These are phyloP conservation scores for Recurvomyces mirabilis DNA, from an alignment of 495 filamentous ascomycete genomes.

Conservation along the genomic window DNA sequence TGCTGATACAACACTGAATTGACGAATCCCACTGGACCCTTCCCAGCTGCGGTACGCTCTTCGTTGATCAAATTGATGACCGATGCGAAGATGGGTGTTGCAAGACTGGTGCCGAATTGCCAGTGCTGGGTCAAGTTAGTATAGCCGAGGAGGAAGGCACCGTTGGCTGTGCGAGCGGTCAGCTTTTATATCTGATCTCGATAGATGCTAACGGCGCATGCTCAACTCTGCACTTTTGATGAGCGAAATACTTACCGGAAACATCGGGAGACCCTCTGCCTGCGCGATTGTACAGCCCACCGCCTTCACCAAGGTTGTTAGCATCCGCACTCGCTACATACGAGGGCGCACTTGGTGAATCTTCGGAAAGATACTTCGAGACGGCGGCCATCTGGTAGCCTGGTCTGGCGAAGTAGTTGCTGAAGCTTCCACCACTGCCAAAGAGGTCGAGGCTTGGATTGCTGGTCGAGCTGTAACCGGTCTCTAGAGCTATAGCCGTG, in stretches of 20 bases:
- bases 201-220: too few relatives aligned
- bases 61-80: constrained; percentile 16
- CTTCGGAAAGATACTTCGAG: not conserved
- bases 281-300: constrained; percentile 33
- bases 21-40: constrained; percentile 13
- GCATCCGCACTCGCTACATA: constrained; percentile 5
- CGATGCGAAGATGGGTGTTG: constrained; percentile 11
- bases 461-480: not conserved
- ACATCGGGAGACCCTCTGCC: not conserved
- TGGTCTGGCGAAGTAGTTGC: constrained; percentile 10
- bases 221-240: too few relatives aligned
- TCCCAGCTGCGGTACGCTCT: constrained; percentile 4
- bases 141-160: constrained; percentile 37
- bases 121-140: not conserved
- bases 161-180: constrained; percentile 37
- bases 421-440: constrained; percentile 14
- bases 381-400: constrained; percentile 13
- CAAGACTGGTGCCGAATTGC: constrained; percentile 5
- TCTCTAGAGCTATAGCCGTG: not conserved
- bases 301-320: constrained; percentile 16
- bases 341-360: constrained; percentile 3
- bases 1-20: constrained; percentile 12
- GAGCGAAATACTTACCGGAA: too few relatives aligned
- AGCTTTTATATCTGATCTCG: too few relatives aligned
- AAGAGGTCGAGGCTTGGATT: not conserved